Evolutionary conservation across 2,329 filamentous ascomycete species (phyloP), one percentile per base, ranked within the genome.

Genomic region (Acrodontium crateriforme): DNA sequence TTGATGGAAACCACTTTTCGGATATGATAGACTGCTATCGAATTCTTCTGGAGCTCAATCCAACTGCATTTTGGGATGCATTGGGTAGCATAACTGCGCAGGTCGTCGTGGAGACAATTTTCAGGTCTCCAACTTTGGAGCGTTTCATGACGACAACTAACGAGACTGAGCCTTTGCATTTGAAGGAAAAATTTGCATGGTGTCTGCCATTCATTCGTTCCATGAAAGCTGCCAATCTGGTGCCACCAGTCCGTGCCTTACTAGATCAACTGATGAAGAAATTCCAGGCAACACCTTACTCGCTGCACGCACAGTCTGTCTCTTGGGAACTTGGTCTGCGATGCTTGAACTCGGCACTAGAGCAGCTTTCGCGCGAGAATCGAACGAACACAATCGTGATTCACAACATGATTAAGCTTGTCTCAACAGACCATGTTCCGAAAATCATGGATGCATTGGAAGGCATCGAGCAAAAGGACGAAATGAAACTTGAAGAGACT

Each of bases 21-120:
- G 67, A 75, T 32, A 62, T 89, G 10, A 64, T 92, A 24, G 71
- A 74, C 31, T 73, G 76, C 2, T 68, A 93, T 35, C 71, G 70
- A 24, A 63, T 62, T 9, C 65, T 94, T 10, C 61, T 94, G 28
- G 69, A 75, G 38, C 84, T 80, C 42, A 78, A 81, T 0, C 69
- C 83, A 0, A 69, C 69, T 30, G 78, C 80, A 24, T 89, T 94
- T 43, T 94, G 87, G 87, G 78, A 83, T 43, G 77, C 83, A 2
- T 77, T 92, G 57, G 76, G 79, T 27, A 71, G 82, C 16, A 81
- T 87, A 27, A 78, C 80, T 1, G 78, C 83, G 3, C 74, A 75
- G 22, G 73, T 77, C 18, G 72, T 95, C 25, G 72, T 83, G n/a
- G 84, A 94, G 48, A 70, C 84, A 38, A 70, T 93, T 23, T 81